Percentiles rank a stretch among this genome's conserved stretches.
Conservation (phyloP, 305 asterid genomes). For the Fraxinus angustifolia region DNA sequence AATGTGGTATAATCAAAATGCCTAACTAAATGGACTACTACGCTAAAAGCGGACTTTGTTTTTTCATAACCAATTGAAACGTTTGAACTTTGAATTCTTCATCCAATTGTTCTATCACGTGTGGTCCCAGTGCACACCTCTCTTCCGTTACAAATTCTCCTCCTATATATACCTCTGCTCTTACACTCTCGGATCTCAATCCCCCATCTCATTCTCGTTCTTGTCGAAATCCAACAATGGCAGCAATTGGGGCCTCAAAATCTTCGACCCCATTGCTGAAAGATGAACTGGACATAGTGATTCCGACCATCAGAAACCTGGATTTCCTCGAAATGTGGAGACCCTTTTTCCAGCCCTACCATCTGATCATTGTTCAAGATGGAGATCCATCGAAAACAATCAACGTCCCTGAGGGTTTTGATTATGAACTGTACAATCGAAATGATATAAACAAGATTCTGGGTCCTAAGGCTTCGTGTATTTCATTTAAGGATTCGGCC, state of each 20-base stretch:
- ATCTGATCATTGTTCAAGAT: constrained; percentile 18
- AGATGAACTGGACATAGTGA: neutral
- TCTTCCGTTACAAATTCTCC: neutral
- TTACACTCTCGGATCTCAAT: neutral
- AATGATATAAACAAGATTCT: constrained; percentile 16
- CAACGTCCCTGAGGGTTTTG: constrained; percentile 19
- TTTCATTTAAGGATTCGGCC: constrained; percentile 1
- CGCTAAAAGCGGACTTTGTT: neutral
- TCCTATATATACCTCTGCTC: neutral
- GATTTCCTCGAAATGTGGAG: constrained; percentile 6
- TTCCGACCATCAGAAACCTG: constrained; percentile 2
- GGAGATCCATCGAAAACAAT: constrained; percentile 17
- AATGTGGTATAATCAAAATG: neutral
- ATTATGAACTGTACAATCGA: constrained; percentile 14
- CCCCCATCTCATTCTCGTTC: neutral
- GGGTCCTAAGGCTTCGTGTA: constrained; percentile 14
- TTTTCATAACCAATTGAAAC: neutral
- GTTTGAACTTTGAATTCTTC: neutral
- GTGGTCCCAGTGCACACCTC: neutral
- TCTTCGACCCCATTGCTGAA: neutral
- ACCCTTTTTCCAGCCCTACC: neutral
- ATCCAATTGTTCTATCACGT: neutral
- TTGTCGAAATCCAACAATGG: neutral
- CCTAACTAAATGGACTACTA: too few species aligned
- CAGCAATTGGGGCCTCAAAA: neutral